Conservation (phyloP, 495 filamentous ascomycete genomes). For the Neurospora pannonica region DNA sequence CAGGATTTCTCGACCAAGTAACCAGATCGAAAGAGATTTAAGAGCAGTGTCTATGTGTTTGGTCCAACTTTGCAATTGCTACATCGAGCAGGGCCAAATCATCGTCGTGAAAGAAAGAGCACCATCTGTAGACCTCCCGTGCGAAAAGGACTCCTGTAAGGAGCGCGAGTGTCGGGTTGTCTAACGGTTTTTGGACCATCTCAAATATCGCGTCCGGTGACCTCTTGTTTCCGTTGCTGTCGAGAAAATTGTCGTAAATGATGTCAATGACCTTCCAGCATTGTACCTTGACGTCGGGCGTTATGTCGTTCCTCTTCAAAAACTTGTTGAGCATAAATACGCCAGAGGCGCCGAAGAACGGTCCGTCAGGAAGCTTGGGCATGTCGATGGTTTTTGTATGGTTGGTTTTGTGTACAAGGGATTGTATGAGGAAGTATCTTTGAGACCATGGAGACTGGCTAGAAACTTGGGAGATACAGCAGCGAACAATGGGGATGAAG, state of each 20-base stretch:
- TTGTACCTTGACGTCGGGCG: background rate
- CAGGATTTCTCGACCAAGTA: background rate
- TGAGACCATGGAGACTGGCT: background rate
- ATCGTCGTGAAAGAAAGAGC: background rate
- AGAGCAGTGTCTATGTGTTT: background rate
- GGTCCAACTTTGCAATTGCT: background rate
- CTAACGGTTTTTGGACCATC: background rate
- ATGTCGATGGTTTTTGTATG: background rate
- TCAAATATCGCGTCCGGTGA: background rate
- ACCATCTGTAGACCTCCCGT: background rate
- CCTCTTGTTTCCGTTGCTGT: background rate
- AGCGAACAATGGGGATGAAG: background rate
- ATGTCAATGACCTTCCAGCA: background rate
- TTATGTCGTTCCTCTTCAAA: background rate
- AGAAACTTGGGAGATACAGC: background rate
- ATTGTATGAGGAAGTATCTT: background rate
- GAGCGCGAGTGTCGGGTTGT: background rate
- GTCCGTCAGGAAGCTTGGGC: background rate
- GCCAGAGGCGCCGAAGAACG: background rate
- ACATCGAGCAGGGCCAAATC: background rate
- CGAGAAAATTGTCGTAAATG: background rate
- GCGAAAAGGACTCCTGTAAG: background rate
- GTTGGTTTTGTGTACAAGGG: background rate
- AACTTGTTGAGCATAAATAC: background rate
- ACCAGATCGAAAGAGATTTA: background rate